These are phyloP conservation scores for Coriolopsis trogii DNA, from an alignment of 1,284 basidiomycete genomes.

Conservation along the genomic window DNA sequence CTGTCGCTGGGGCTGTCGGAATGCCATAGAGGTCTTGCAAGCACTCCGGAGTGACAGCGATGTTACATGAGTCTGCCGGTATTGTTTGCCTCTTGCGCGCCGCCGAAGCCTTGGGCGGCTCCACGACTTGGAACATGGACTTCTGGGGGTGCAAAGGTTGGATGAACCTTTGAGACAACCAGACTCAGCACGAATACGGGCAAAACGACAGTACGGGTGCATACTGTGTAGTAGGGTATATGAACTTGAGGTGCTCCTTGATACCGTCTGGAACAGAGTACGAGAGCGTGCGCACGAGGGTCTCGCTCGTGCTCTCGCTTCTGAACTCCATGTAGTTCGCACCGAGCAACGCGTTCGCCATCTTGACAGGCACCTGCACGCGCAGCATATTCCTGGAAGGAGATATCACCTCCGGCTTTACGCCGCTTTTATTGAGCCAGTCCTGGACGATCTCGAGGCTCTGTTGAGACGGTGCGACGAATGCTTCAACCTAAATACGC, in stretches of 20 bases:
- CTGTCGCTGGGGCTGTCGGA: slow-evolving; percentile 45
- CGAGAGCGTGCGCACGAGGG: not conserved
- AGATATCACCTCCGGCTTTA: slow-evolving; percentile 30
- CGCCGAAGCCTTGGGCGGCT: slow-evolving; percentile 11
- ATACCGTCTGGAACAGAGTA: not conserved
- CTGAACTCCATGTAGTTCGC: slow-evolving; percentile 39
- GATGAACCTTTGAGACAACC: not conserved
- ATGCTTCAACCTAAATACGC: slow-evolving; percentile 41
- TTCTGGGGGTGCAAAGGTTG: not conserved
- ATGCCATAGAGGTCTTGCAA: slow-evolving; percentile 55
- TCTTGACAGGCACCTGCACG: slow-evolving; percentile 24
- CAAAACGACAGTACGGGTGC: not conserved
- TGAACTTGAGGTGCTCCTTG: not conserved
- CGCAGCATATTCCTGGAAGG: slow-evolving; percentile 27
- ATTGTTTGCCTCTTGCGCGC: slow-evolving; percentile 7
- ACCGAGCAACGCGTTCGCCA: slow-evolving; percentile 39
- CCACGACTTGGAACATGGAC: not conserved
- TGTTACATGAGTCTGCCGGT: slow-evolving; percentile 15
- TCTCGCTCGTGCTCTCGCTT: slow-evolving; percentile 20
- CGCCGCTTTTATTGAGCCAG: slow-evolving; percentile 38
- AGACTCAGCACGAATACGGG: not conserved
- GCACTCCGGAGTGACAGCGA: slow-evolving; percentile 54
- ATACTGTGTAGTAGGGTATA: not conserved
- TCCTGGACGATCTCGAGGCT: slow-evolving; percentile 36
- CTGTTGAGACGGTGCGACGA: slow-evolving; percentile 36